These are phyloP conservation scores for Trametes polyzona DNA, from an alignment of 1,284 basidiomycete species.

Conservation along the genomic window DNA sequence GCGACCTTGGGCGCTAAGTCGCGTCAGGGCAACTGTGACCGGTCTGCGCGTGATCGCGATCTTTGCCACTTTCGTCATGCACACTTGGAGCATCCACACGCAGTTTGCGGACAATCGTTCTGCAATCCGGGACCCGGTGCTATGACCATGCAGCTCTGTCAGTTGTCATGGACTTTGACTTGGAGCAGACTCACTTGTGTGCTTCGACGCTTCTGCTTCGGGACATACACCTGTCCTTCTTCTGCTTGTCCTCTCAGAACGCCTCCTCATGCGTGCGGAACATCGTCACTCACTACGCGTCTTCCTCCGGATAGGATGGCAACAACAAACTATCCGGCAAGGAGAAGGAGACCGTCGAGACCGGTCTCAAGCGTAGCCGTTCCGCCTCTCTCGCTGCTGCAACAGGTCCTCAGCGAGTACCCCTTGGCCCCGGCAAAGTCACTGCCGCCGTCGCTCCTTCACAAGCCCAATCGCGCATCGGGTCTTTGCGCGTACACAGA, in stretches of 20 bases:
- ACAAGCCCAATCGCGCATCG: slow-evolving; percentile 43
- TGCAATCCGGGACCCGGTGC: neutral
- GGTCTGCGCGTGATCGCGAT: slow-evolving; percentile 25
- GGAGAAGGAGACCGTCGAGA: slow-evolving; percentile 57
- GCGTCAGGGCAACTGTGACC: slow-evolving; percentile 6
- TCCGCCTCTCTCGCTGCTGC: slow-evolving; percentile 61
- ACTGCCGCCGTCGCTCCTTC: slow-evolving; percentile 40
- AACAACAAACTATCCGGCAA: slow-evolving; percentile 43
- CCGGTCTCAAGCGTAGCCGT: slow-evolving; percentile 64
- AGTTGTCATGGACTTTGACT: neutral
- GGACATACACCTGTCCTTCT: neutral
- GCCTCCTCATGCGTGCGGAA: neutral
- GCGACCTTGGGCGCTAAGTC: slow-evolving; percentile 22
- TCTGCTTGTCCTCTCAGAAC: neutral
- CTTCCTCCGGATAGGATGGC: slow-evolving; percentile 14
- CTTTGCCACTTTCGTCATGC: slow-evolving; percentile 20
- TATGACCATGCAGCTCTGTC: neutral
- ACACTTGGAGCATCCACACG: slow-evolving; percentile 7
- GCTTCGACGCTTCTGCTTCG: too few species aligned
- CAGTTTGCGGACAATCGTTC: slow-evolving; percentile 1
- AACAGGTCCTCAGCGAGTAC: slow-evolving; percentile 63
- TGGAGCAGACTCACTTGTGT: too few species aligned
- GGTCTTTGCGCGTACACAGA: slow-evolving; percentile 33
- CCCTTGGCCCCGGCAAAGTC: slow-evolving; percentile 60
- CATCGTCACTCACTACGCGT: slow-evolving; percentile 7